Evolutionary conservation across 2,329 filamentous ascomycete species (phyloP), one percentile per base, ranked within the genome.

Genomic region (Harringtonia lauricola): DNA sequence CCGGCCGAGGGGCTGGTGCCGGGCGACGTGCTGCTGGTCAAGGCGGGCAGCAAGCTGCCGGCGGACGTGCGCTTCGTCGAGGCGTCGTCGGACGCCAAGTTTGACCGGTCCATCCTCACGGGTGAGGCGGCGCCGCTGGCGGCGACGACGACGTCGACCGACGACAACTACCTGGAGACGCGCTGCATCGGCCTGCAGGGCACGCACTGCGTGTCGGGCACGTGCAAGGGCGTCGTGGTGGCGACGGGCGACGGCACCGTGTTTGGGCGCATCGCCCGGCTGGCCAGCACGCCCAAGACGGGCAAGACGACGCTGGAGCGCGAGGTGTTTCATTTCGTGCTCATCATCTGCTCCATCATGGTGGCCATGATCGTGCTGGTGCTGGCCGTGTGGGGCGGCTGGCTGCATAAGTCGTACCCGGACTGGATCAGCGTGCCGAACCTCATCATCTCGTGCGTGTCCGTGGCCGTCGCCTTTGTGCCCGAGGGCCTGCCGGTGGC

Each of bases 141-240:
- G 4, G 83, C 73, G 2, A 73, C 76, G 0, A 68, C 83, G 14
- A 70, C 84, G n/a, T 74, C 70, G 0, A 81, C 78, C 0, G 81
- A 87, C 53, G 66, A 72, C 33, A 87, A 87, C 58, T 86, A 85
- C 54, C 74, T 89, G 26, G 84, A 89, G 56, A 88, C 83, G 4
- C 74, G 76, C 42, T 83, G 79, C 52, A 85, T 89, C 42, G 83
- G 83, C 19, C 68, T 89, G 10, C 83, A 87, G 56, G 83, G 85
- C n/a, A 87, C 84, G 1, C 82, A 88, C 54, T 87, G 83, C 51
- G 76, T 83, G 4, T 79, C 78, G 8, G 84, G 84, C 3, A 78
- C 67, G 19, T 79, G 75, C 41, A 65, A 72, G 14, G 83, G 80
- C 17, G 62, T 88, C 10, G 80, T 86, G 2, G 77, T 89, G 12